Evolutionary conservation across 2,329 filamentous ascomycete species (phyloP).

Genomic region (Cadophora sp.): DNA sequence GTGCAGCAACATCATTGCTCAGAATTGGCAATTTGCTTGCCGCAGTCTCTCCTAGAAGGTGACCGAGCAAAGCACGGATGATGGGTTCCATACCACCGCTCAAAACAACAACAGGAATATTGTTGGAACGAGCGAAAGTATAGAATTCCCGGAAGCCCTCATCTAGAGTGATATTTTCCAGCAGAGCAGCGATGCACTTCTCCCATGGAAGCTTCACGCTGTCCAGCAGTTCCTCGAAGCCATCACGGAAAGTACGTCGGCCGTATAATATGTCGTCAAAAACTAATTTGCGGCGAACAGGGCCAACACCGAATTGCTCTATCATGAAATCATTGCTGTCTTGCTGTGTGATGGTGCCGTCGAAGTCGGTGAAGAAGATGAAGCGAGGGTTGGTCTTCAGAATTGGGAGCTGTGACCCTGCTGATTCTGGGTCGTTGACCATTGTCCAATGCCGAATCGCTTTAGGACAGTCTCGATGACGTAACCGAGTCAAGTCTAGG

Average conservation of each 20-base stretch:
- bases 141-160: constrained; percentile 88
- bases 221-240: constrained; percentile 91
- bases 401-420: not conserved
- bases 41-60: constrained; percentile 72
- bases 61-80: constrained; percentile 81
- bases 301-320: constrained; percentile 87
- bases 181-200: constrained; percentile 78
- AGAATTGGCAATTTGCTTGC: constrained; percentile 83
- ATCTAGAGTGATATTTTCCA: constrained; percentile 86
- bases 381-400: constrained; percentile 49
- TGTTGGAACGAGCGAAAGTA: constrained; percentile 78
- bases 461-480: not conserved
- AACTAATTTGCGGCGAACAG: constrained; percentile 69
- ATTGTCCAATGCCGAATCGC: not conserved
- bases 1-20: constrained; percentile 76
- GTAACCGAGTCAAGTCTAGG: not conserved
- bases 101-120: constrained; percentile 91
- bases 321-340: constrained; percentile 77
- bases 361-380: constrained; percentile 99
- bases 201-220: constrained; percentile 80
- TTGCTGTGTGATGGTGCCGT: constrained; percentile 85
- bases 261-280: constrained; percentile 80
- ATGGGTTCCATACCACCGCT: constrained; percentile 92
- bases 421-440: not conserved
- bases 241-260: constrained; percentile 77